Base-by-base conservation (phyloP, 2,329 filamentous ascomycete species). In the Geosmithia putterillii region DNA sequence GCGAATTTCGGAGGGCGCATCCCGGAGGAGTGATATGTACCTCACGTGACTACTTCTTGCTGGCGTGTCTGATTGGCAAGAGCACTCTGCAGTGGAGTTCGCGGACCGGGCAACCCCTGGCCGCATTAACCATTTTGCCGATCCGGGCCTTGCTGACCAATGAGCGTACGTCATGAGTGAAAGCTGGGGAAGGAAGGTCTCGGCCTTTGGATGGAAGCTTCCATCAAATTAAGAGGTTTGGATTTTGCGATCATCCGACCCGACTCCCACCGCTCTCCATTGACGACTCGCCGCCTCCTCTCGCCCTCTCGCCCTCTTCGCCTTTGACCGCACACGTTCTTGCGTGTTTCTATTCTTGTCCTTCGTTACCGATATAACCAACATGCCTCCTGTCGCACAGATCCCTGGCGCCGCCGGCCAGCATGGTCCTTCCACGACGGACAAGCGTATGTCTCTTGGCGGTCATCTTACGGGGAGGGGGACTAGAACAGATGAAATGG, bases 341-440 rank as follows among this genome's bases (percentile, higher is more conserved):
- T 32, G 10, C 28, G 10, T 32, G 28, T 32, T 25, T 12, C 28
- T 32, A 32, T 12, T 12, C 10, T 32, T 6, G 4, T 32, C 28
- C 28, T 12, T 32, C 28, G 3, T 32, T 12, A 7, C 10, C 28
- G 8, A 5, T 21, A 40, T 21, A 22, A 32, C 15, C 50, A 55
- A 45, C 10, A 67, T 67, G 65, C 65, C 65, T 58, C 63, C 65
- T 38, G 60, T 67, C 46, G 57, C 64, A 40, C 54, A 59, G 32
- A 57, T 65, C 28, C 57, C 59, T 42, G 59, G 58, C 46, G n/a
- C n/a, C n/a, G n/a, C n/a, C n/a, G 62, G 62, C 57, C 63, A 63
- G 47, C 61, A 65, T 52, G 72, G 70, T 50, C 70, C 67, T 23
- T 74, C 71, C 38, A 71, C 64, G 46, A 57, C 72, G 47, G 73